Evolutionary conservation across 306 rosid genomes (phyloP).

Genomic region (Gillenia trifoliata): DNA sequence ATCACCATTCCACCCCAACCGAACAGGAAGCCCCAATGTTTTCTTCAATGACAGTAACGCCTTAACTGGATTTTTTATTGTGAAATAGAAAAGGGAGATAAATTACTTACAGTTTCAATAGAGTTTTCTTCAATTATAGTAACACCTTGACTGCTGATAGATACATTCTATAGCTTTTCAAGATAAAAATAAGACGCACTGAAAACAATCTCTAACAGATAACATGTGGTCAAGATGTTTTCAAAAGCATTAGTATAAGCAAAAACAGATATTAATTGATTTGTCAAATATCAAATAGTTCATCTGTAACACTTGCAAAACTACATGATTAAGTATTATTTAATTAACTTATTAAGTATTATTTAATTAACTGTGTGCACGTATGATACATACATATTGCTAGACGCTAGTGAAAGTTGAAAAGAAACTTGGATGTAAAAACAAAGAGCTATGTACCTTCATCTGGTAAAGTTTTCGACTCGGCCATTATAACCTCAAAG

Average conservation of each 20-base stretch:
- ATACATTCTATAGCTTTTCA: conserved; percentile 3
- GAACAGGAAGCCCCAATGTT: conserved; percentile 81
- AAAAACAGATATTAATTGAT: not conserved
- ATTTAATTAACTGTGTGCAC: not conserved
- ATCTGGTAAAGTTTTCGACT: conserved; percentile 61
- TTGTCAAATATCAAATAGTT: not conserved
- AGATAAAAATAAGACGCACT: not conserved
- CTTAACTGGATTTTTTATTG: conserved; percentile 38
- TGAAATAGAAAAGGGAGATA: conserved; percentile 20
- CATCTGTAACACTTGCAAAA: not conserved
- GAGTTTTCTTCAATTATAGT: not conserved
- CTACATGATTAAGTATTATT: not conserved
- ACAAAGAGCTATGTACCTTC: conserved; percentile 56
- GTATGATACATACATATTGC: not conserved
- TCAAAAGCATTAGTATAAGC: not conserved
- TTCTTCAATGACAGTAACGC: conserved; percentile 69
- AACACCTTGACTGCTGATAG: not conserved
- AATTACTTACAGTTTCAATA: not conserved
- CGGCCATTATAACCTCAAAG: conserved; percentile 63
- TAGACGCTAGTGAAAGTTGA: not conserved
- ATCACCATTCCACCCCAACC: conserved; percentile 99
- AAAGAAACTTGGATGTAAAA: not conserved
- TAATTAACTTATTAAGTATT: no score
- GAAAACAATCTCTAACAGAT: not conserved
- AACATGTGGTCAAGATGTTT: not conserved